Conservation (phyloP, 768 basidiomycete genomes). For the Glaciozyma antarctica region DNA sequence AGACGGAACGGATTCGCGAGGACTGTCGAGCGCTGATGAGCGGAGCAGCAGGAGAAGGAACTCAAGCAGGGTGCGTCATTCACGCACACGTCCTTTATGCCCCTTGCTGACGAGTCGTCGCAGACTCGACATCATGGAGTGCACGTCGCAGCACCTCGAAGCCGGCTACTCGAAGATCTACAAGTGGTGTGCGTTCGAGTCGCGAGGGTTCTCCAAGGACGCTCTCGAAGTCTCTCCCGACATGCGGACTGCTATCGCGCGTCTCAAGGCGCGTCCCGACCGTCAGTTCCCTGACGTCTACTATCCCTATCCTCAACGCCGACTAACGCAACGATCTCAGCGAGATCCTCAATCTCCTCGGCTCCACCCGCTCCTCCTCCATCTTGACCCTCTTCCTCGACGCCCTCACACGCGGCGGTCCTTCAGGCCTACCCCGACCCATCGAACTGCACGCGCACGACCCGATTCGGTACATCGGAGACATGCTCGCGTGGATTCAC, state of each 20-base stretch:
- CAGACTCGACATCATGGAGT: constrained; percentile 80
- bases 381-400: constrained; percentile 72
- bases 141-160: constrained; percentile 72
- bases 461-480: constrained; percentile 88
- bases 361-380: constrained; percentile 69
- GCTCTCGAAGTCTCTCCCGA: constrained; percentile 54
- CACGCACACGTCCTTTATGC: constrained; percentile 44
- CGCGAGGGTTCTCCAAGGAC: constrained; percentile 54
- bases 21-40: constrained; percentile 82
- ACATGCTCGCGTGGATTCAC: constrained; percentile 98
- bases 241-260: constrained; percentile 61
- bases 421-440: constrained; percentile 65
- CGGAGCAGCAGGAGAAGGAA: constrained; percentile 45
- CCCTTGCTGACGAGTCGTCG: no score
- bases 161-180: constrained; percentile 81
- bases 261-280: constrained; percentile 69
- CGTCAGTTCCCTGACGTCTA: constrained; percentile 46
- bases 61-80: constrained; percentile 39
- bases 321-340: constrained; percentile 38
- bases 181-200: constrained; percentile 76
- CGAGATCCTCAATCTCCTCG: constrained; percentile 66
- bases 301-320: constrained; percentile 32
- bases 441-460: constrained; percentile 98
- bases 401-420: constrained; percentile 74
- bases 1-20: constrained; percentile 65